phyloP scores from a whole-genome alignment of 441 rosid genomes.

The Capsella rubella region DNA sequence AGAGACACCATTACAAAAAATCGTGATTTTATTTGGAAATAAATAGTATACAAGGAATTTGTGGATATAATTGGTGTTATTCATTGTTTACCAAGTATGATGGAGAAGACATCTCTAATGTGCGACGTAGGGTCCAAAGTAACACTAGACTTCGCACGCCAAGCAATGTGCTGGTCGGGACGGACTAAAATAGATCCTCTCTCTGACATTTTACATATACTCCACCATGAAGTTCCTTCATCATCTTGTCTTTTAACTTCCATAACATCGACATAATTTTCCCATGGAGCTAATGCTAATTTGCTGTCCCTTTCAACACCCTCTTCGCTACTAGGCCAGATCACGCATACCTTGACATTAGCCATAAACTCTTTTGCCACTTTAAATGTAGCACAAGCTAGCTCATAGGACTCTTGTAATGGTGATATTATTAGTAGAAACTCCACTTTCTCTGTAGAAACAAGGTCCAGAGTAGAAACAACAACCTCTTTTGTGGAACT shows the following conservation, averaged over 20 bases:
- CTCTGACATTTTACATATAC: conserved; percentile 68
- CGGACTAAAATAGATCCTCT: conserved; percentile 77
- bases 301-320: conserved; percentile 48
- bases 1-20: conserved; percentile 15
- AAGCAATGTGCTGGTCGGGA: conserved; percentile 88
- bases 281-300: conserved; percentile 62
- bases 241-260: conserved; percentile 50
- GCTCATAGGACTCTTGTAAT: conserved; percentile 57
- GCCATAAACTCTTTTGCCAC: conserved; percentile 57
- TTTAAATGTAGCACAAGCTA: conserved; percentile 55
- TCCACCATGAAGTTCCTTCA: conserved; percentile 77
- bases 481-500: conserved; percentile 51
- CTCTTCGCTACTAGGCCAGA: conserved; percentile 57
- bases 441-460: conserved; percentile 69
- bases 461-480: conserved; percentile 77
- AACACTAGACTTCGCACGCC: conserved; percentile 65
- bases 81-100: conserved; percentile 50
- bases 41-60: conserved; percentile 29
- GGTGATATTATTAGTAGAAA: conserved; percentile 87
- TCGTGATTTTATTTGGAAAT: conserved; percentile 32
- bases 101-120: conserved; percentile 64
- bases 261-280: conserved; percentile 59
- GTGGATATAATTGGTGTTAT: conserved; percentile 23
- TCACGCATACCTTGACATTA: conserved; percentile 51
- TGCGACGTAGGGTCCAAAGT: conserved; percentile 50